Evolutionary conservation across 2,329 filamentous ascomycete genomes (phyloP).

Genomic region (Penicillium psychrosexuale): DNA sequence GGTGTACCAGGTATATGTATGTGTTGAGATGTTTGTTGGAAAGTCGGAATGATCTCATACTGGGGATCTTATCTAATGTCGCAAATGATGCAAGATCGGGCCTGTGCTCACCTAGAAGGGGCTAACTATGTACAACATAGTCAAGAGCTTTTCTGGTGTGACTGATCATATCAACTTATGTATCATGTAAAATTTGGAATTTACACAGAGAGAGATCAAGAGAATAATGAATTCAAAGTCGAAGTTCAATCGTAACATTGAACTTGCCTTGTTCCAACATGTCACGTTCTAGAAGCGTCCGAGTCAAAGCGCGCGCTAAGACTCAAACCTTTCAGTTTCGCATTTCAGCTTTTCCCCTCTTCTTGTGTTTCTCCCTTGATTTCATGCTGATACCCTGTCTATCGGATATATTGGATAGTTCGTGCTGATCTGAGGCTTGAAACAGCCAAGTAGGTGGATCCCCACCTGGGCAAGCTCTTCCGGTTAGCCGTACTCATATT

Average conservation of each 20-base stretch:
- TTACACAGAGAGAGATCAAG: background rate
- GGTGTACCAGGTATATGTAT: too few relatives aligned
- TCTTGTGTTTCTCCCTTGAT: background rate
- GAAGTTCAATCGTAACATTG: background rate
- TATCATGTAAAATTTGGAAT: background rate
- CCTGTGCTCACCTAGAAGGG: background rate
- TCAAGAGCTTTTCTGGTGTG: background rate
- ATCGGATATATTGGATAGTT: background rate
- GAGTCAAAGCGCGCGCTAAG: constrained; percentile 10
- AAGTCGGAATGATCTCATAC: background rate
- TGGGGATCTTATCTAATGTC: background rate
- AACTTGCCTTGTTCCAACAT: background rate
- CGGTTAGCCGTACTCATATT: background rate
- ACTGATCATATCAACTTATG: background rate
- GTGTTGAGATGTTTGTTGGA: background rate
- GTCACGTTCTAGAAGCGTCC: constrained; percentile 22
- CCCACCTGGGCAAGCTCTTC: background rate
- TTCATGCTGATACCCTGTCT: background rate
- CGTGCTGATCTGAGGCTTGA: background rate
- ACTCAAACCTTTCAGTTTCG: constrained; percentile 17
- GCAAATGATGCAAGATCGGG: background rate
- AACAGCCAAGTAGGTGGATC: constrained; percentile 1
- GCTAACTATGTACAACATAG: too few relatives aligned
- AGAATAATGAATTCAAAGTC: background rate
- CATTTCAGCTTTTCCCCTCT: constrained; percentile 7